Base-by-base conservation (phyloP, 1,284 basidiomycete genomes). In the Cystobasidiaceae sp. region DNA sequence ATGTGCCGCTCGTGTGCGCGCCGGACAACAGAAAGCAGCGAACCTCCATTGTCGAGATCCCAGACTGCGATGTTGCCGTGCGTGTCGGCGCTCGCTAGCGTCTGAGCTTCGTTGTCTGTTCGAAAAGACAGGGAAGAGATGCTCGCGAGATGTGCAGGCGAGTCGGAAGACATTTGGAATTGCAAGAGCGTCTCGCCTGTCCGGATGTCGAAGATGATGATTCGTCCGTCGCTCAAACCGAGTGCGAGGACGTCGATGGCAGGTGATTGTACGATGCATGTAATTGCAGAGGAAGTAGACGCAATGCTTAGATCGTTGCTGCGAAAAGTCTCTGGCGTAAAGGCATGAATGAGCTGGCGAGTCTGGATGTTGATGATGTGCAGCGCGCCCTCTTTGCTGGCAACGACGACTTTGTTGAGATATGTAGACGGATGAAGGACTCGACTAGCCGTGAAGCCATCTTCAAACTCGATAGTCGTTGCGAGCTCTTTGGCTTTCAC, bases 391-490 rank as follows among this genome's bases (percentile, higher is more conserved):
- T 93, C 82, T 64, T 80, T 83, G 70, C 89, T 90, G 1, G 87
- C 86, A 8, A 98, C 83, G 0, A 98, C 80, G 0, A 98, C 82
- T 79, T 98, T 98, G 81, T 99, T 97, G 59, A 99, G 78, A 77
- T 98, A 98, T 3, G 96, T 98, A 0, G 92, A 87, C 0, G 96
- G 96, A 76, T 99, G 96, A 5, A 97, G 81, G 30, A 97, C 78
- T 19, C 82, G 82, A 9, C 85, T 88, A 8, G 94, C 93, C 1
- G 85, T 88, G 76, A 97, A 97, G 4, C 82, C 85, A 13, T 81
- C 73, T 44, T 88, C 85, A 71, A 93, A 93, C 55, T 85, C 80
- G 49, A 96, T 84, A 9, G 82, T 83, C 2, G 79, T 79, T 56
- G 80, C 11, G 21, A 89, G 76, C 52, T 87, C 82, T 75, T 81